Base-by-base conservation (phyloP, 2,329 filamentous ascomycete species). In the Penicillium sp. region DNA sequence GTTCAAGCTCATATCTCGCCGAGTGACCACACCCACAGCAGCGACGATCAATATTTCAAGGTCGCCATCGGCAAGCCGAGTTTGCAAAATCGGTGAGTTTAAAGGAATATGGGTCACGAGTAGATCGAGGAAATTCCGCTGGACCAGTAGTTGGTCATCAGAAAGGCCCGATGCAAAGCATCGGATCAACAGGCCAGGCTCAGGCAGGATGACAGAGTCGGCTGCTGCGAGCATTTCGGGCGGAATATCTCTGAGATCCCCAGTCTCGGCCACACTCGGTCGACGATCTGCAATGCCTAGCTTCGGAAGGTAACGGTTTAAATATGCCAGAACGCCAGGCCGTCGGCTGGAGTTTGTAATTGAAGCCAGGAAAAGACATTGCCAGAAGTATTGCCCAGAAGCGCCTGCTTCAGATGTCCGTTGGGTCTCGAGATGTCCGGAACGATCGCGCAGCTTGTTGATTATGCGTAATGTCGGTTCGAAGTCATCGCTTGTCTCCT, bases 401-500 rank as follows among this genome's bases (percentile, higher is more conserved):
- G 80, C 80, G 72, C 79, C 49, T 69, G 71, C 28, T 73, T 82
- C 57, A 78, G 78, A 48, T 72, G 81, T 74, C 54, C 80, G 61
- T 33, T 69, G 67, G 62, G 25, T 84, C 75, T 51, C 85, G 79
- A 62, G 91, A 82, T 43, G 60, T 14, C 62, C 64, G 18, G 69
- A 63, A 8, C 83, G 81, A 52, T 80, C 73, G 64, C 92, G 90
- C 68, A 97, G 85, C 50, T 82, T 85, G 62, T 94, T 87, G 42
- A 97, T 69, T 9, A 96, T 83, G 51, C 81, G 83, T 50, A 96
- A 70, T 1, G 92, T 95, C 48, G 89, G 83, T 56, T 97, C 92
- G 69, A 97, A 99, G 68, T 99, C 95, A 68, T 99, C 94, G 59
- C 92, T 95, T 8, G 90, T 95, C 69, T 97, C 94, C 60, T 99